These are phyloP conservation scores for Kuraishia floccosa DNA, from an alignment of 805 yeast species.

Conservation along the genomic window DNA sequence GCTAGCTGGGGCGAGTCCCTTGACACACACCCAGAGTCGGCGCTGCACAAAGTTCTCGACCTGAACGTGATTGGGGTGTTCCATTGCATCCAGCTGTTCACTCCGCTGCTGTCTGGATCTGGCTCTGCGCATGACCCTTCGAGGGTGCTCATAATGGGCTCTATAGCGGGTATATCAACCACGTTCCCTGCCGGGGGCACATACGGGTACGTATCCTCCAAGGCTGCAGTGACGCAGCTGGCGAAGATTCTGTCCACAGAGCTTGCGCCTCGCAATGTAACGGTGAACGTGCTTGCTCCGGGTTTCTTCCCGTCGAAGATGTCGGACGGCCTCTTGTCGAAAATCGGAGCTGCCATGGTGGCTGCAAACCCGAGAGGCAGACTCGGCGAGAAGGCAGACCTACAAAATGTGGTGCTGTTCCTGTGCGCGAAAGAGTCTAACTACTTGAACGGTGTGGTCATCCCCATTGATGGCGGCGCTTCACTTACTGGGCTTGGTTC, in stretches of 20 bases:
- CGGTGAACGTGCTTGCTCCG: constrained; percentile 63
- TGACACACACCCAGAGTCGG: constrained; percentile 46
- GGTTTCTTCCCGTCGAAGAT: constrained; percentile 71
- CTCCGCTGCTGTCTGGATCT: constrained; percentile 42
- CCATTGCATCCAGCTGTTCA: constrained; percentile 48
- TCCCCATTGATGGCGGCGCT: constrained; percentile 69
- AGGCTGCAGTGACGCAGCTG: constrained; percentile 64
- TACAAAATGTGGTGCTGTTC: constrained; percentile 43
- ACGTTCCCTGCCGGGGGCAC: constrained; percentile 33
- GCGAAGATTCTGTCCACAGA: constrained; percentile 53
- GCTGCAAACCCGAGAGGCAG: constrained; percentile 49
- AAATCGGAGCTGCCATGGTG: constrained; percentile 33
- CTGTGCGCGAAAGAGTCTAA: constrained; percentile 44
- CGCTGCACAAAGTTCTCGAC: constrained; percentile 49
- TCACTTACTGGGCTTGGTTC: constrained; percentile 21
- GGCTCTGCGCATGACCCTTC: constrained; percentile 48
- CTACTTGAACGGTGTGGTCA: constrained; percentile 55
- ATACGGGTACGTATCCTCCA: constrained; percentile 64
- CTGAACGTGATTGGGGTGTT: constrained; percentile 63
- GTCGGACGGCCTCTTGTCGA: constrained; percentile 52
- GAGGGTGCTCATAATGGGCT: constrained; percentile 55
- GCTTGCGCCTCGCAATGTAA: constrained; percentile 55
- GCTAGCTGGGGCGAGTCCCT: constrained; percentile 69
- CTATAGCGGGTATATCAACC: constrained; percentile 43
- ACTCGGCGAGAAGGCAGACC: constrained; percentile 50